Base-by-base conservation (phyloP, 2,329 filamentous ascomycete species). In the Thelonectria rubi region DNA sequence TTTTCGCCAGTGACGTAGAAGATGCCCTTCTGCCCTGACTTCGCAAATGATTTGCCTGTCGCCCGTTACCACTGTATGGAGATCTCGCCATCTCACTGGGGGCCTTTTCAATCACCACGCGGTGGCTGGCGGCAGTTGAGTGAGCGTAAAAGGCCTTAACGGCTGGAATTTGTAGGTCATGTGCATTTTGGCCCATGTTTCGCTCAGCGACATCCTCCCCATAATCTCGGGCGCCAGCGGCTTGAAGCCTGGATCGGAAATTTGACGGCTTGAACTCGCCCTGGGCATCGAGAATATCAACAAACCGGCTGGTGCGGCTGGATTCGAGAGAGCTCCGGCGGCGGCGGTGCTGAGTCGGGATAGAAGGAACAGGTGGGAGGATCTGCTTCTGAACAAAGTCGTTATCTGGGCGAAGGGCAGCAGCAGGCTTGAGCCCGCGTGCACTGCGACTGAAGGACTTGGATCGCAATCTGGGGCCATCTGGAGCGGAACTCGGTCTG, bases 131-230 rank as follows among this genome's bases (percentile, higher is more conserved):
- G 17, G 8, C 24, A 39, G 32, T 60, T 2, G 69, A 61, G 7
- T 60, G 60, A 9, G 75, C 68, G 62, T 81, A 79, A 30, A 77
- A 79, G 2, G 75, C 74, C 24, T 74, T 73, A 0, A 77, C 75
- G 11, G 74, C 75, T 11, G 70, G 57, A 2, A 76, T 78, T 8
- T 73, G 66, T 6, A 79, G 62, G 53, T 78, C 66, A 37, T 73
- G 34, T 2, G 70, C 68, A 20, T 78, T 82, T 21, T 77, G 71
- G 4, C 72, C 74, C 47, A 86, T 77, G 63, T 90, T 90, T 34
- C 88, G 80, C 65, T 88, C 86, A 2, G 86, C 87, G 2, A 89
- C 86, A 69, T 89, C 87, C 70, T 90, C 88, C n/a, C 84, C 87
- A 65, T 86, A 88, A 51, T 85, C 81, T 45, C 80, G 79, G 0